Conservation (phyloP, 78 protist species). For the Dictyostelium purpureum region DNA sequence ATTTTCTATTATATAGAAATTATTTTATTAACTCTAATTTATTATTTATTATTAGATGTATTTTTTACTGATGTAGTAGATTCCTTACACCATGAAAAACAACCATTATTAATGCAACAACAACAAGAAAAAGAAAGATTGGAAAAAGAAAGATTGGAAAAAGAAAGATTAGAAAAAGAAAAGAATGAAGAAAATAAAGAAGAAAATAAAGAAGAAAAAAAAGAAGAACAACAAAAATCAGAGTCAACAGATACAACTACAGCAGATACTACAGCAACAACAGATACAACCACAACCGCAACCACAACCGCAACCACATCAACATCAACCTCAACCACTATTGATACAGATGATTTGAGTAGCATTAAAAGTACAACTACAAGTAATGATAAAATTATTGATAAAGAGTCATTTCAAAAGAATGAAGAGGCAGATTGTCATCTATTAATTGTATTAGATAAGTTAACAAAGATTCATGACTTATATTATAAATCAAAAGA, state of each 20-base stretch:
- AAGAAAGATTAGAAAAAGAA: neutral
- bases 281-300: neutral
- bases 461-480: slow-evolving; percentile 20
- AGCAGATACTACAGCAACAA: neutral
- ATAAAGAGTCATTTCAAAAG: neutral
- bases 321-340: neutral
- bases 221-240: slow-evolving; percentile 14
- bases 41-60: neutral
- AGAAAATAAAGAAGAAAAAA: neutral
- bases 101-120: slow-evolving; percentile 8
- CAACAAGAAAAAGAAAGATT: slow-evolving; percentile 19
- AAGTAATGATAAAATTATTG: neutral
- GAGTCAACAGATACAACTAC: neutral
- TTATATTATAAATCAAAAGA: slow-evolving; percentile 5
- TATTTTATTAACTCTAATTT: neutral
- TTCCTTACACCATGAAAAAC: slow-evolving; percentile 23
- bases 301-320: neutral
- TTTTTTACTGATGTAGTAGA: slow-evolving; percentile 18
- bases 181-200: neutral
- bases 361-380: neutral
- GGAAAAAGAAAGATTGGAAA: too few relatives aligned
- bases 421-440: slow-evolving; percentile 9
- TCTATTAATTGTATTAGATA: neutral
- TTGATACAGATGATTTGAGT: neutral
- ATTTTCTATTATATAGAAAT: neutral